phyloP scores from a whole-genome alignment of 164 flowering plant species.

The Chloranthus sessilifolius region DNA sequence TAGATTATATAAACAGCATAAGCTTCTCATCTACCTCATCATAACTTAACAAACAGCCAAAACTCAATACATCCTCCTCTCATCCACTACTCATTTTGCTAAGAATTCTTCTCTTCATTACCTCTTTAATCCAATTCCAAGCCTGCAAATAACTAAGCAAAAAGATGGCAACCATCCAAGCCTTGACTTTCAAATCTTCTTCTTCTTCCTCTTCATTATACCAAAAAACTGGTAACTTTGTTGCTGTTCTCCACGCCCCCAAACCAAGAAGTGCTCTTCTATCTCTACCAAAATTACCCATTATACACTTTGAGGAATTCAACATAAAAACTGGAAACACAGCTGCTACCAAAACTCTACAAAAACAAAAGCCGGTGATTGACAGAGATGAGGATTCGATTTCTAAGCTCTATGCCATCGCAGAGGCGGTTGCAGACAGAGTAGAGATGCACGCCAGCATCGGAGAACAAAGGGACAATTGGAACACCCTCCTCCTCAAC shows the following conservation, averaged over 20 bases:
- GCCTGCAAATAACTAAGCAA: too few species aligned
- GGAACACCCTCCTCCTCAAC: conserved; percentile 40
- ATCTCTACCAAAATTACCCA: conserved; percentile 20
- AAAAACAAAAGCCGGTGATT: neutral
- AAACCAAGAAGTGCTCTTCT: neutral
- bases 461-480: conserved; percentile 39
- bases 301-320: conserved; percentile 13
- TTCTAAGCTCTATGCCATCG: conserved; percentile 33
- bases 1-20: too few species aligned
- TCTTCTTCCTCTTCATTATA: neutral
- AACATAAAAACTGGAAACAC: too few species aligned
- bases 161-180: conserved; percentile 17
- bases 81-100: too few species aligned
- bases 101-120: too few species aligned
- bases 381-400: neutral
- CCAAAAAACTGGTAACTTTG: neutral
- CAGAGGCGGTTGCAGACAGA: conserved; percentile 35
- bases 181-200: conserved; percentile 2
- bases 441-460: conserved; percentile 45
- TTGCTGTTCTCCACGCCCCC: conserved; percentile 18
- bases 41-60: too few species aligned
- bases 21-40: too few species aligned
- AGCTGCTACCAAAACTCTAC: conserved; percentile 10
- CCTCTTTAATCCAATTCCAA: too few species aligned
- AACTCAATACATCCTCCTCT: too few species aligned